Percentiles rank a stretch among this genome's conserved stretches.
Conservation (phyloP, 1,284 basidiomycete species). For the Moesziomyces globuligerus region DNA sequence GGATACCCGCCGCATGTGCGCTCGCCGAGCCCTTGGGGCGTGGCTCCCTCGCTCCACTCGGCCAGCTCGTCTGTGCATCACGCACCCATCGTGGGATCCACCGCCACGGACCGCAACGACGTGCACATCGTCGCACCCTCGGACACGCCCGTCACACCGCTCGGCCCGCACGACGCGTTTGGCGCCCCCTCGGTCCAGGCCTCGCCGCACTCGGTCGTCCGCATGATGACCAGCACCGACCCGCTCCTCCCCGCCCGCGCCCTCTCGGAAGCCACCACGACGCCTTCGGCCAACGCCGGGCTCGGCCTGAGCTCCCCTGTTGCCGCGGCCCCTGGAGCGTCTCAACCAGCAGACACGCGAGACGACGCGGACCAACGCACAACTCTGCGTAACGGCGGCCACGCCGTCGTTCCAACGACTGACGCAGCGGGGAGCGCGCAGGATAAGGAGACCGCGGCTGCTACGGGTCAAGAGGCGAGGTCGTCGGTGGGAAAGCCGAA, state of each 20-base stretch:
- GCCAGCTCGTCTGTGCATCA: slow-evolving; percentile 5
- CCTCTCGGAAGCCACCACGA: slow-evolving; percentile 1
- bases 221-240: slow-evolving; percentile 41
- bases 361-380: no score
- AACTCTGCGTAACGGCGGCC: no score
- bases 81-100: background rate
- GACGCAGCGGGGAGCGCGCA: background rate
- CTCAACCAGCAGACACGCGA: no score
- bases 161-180: slow-evolving; percentile 18
- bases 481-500: no score
- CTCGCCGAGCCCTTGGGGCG: slow-evolving; percentile 29
- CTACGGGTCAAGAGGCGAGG: background rate
- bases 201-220: slow-evolving; percentile 28
- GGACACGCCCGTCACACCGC: slow-evolving; percentile 2
- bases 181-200: slow-evolving; percentile 13
- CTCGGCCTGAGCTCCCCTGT: background rate
- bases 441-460: background rate
- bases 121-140: background rate
- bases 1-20: slow-evolving; percentile 7
- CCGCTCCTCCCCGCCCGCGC: slow-evolving; percentile 26
- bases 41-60: slow-evolving; percentile 7
- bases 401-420: no score
- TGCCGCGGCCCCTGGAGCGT: background rate
- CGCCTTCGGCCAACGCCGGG: no score
- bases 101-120: slow-evolving; percentile 1